Evolutionary conservation across 73 alveolate genomes (phyloP), one percentile per base, ranked within the genome.

Genomic region (Stentor coeruleus): DNA sequence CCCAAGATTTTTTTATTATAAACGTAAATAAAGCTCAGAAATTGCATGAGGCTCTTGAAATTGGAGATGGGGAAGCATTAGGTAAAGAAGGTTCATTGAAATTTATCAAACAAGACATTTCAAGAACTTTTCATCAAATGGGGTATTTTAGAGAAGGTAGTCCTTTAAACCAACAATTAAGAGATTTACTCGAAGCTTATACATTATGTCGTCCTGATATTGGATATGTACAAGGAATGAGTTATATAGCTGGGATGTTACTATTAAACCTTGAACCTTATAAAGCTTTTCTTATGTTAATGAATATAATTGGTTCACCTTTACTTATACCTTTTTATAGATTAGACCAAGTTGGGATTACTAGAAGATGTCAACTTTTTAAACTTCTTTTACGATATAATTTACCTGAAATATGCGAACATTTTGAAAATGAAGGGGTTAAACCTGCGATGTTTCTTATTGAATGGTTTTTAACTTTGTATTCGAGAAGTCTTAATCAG

Each of bases 401-500:
- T 59, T 82, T 93, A 38, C 95, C 95, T 20, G 87, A 83, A 0
- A 59, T 93, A 20, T 91, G 90, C 76, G 92, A 93, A 33, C 92
- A 81, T 75, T 83, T 93, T 77, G 91, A 88, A 76, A 77, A 85
- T 57, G 94, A 85, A 72, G 92, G 88, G 73, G 89, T 95, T 6
- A 58, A 86, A 40, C 96, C 98, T 14, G 93, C 90, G 38, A 86
- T 84, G 79, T 95, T 86, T 82, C 89, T 93, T 3, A 84, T 88
- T 66, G 99, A 95, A 91, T 95, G 99, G 97, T 75, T 93, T 59
- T 90, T 92, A 94, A 92, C 99, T 41, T 74, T 95, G 42, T 95
- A 81, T 77, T 88, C 98, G 0, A 83, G 73, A 20, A 20, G 73
- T 31, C 28, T 57, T 57, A 20, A n/a, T 20, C 35, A 20, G 28